Conservation (phyloP, 306 rosid species). For the Quercus berberidifolia region DNA sequence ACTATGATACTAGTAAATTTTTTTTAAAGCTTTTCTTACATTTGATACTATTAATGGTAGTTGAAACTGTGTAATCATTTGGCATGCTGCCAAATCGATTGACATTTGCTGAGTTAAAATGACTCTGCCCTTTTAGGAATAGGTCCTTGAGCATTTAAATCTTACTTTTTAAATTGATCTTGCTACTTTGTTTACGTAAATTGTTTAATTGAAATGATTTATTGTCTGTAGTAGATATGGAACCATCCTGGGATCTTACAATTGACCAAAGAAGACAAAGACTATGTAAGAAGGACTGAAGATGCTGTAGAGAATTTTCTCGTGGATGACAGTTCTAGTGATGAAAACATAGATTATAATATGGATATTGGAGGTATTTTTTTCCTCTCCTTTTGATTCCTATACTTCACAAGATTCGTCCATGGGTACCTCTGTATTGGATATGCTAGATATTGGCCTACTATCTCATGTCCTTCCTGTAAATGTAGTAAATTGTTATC, state of each 20-base stretch:
- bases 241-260: conserved; percentile 99
- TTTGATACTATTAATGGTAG: background rate
- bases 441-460: background rate
- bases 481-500: background rate
- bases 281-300: conserved; percentile 58
- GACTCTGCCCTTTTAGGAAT: background rate
- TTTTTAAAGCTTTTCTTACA: no score
- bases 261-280: conserved; percentile 76
- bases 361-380: conserved; percentile 63
- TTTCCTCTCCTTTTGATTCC: background rate
- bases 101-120: background rate
- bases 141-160: background rate
- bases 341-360: conserved; percentile 77
- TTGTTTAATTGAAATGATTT: conserved; percentile 19
- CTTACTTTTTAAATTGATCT: conserved; percentile 8
- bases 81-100: background rate
- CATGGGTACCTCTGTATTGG: background rate
- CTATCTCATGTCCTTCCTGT: background rate
- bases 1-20: no score
- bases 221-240: conserved; percentile 75
- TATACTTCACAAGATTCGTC: conserved; percentile 9
- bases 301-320: conserved; percentile 86
- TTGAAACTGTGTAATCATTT: background rate
- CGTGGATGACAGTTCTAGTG: conserved; percentile 91
- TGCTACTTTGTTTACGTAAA: conserved; percentile 18